Conservation (phyloP, 1,139 yeast genomes). For the Kluyveromyces marxianus region DNA sequence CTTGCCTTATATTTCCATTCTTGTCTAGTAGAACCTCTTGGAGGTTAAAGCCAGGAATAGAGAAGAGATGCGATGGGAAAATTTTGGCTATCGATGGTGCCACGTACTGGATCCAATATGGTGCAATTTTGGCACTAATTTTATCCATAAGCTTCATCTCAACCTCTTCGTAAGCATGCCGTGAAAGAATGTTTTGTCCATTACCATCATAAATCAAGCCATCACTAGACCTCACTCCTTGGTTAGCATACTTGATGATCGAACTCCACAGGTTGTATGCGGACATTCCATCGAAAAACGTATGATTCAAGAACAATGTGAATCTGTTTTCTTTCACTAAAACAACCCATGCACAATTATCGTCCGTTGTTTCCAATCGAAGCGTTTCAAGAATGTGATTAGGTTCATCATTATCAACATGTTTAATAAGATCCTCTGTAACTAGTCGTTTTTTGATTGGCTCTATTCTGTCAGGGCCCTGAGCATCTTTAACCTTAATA, state of each 20-base stretch:
- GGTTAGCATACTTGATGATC: conserved; percentile 1
- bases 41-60: conserved; percentile 4
- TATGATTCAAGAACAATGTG: conserved; percentile 18
- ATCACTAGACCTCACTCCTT: background rate
- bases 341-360: background rate
- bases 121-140: background rate
- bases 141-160: background rate
- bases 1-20: conserved; percentile 14
- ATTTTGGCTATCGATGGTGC: background rate
- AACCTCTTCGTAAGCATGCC: conserved; percentile 2
- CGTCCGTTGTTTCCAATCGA: background rate
- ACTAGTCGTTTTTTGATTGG: background rate
- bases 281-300: conserved; percentile 25
- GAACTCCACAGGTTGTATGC: conserved; percentile 5
- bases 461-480: background rate
- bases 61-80: background rate
- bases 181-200: background rate
- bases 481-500: background rate
- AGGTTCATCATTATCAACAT: background rate
- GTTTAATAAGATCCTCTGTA: background rate
- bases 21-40: conserved; percentile 4
- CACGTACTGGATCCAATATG: background rate
- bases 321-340: conserved; percentile 9
- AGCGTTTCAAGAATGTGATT: background rate
- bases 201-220: background rate